A percentile compares a stretch with the other conserved stretches of the same genome.
These are phyloP conservation scores for Yamadazyma sp. DNA, from an alignment of 1,139 yeast species.

Conservation along the genomic window DNA sequence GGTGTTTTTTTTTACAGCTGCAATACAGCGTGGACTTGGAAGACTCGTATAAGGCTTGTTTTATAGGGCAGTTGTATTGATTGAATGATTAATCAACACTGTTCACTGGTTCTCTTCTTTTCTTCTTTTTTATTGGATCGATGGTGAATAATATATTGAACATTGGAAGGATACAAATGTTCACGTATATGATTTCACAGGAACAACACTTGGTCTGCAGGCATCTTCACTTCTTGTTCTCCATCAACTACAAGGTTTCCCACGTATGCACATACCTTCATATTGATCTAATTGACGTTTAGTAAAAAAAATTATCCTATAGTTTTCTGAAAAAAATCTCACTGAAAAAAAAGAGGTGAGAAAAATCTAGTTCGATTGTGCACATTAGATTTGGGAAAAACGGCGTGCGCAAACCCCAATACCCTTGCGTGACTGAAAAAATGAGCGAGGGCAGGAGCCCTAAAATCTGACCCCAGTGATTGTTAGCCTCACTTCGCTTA, in stretches of 20 bases:
- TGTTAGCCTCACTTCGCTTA: too few species aligned
- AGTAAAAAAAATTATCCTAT: conserved; percentile 11
- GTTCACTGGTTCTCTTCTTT: too few species aligned
- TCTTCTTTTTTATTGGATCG: too few species aligned
- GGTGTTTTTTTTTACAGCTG: too few species aligned
- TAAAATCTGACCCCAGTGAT: neutral
- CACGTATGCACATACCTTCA: conserved; percentile 15
- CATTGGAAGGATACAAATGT: too few species aligned
- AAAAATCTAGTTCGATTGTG: conserved; percentile 1
- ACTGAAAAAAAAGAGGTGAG: conserved; percentile 10
- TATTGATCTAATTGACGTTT: conserved; percentile 9
- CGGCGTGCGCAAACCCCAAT: neutral
- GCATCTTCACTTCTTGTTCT: neutral
- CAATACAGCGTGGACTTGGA: too few species aligned
- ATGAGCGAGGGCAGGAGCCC: conserved; percentile 2
- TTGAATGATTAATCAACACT: too few species aligned
- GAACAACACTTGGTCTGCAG: neutral
- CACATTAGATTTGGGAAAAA: conserved; percentile 1
- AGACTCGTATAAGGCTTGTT: too few species aligned
- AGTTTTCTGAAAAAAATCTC: conserved; percentile 29
- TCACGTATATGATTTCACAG: too few species aligned
- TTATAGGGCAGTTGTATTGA: too few species aligned
- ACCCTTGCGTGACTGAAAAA: neutral
- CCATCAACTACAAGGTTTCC: neutral
- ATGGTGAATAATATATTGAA: too few species aligned